Base-by-base conservation (phyloP, 331 rosid species). In the Cydonia oblonga region DNA sequence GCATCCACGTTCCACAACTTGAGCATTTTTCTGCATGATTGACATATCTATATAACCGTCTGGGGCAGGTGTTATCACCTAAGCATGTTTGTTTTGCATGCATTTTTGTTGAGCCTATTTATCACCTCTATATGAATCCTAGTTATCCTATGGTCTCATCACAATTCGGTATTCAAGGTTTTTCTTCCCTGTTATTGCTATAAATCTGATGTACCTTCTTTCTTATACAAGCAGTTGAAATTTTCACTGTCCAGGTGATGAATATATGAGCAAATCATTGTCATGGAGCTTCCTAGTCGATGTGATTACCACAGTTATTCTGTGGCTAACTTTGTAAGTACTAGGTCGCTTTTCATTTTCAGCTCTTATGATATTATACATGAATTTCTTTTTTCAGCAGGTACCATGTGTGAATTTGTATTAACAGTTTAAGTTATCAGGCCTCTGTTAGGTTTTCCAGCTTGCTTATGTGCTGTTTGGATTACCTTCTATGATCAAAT, bases 61-160 rank as follows among this genome's bases (percentile, higher is more conserved):
- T 33, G 54, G 29, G 75, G 35, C 66, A 35, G 35, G 25, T 56
- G 75, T 70, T 30, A 56, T 70, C 66, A 33, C 33, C 29, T 56
- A 33, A 52, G 53, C 66, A 7, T 30, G 66, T 6, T 19, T 56
- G 30, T 54, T 35, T 12, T 56, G 32, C 75, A 56, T 70, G 24
- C 23, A 70, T 11, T n/a, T 49, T 46, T 53, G 32, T 56, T 6
- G 3, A 70, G 54, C n/a, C 33, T 33, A 38, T 26, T 68, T 49
- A 49, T 68, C 58, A 32, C 38, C n/a, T 77, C 72, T 77, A 62
- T 64, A 70, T 52, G 53, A 76, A 35, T 40, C 61, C 20, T 1
- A 9, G 51, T 8, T 72, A 16, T 42, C 62, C 11, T 8, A 23
- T 12, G 11, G 29, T 49, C 61, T 66, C n/a, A 25, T 18, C 64